These are phyloP conservation scores for Pseudoneurospora amorphoporcata DNA, from an alignment of 495 filamentous ascomycete species.

Conservation along the genomic window DNA sequence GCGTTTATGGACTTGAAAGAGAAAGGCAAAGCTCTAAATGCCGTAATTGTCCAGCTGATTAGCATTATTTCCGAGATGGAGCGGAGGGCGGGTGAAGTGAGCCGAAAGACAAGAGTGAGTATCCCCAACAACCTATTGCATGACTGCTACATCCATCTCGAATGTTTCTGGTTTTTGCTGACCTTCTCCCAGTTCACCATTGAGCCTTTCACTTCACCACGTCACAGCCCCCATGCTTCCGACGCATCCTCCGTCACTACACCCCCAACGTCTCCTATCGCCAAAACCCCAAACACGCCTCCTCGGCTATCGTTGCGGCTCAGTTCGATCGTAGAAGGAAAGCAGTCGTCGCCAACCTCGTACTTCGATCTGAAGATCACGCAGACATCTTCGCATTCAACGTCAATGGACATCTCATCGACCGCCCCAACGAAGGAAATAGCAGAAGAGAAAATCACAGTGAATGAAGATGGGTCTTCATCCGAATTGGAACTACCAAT, in stretches of 20 bases:
- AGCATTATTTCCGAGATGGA: conserved; percentile 69
- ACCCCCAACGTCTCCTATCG: conserved; percentile 15
- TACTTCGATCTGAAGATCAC: conserved; percentile 11
- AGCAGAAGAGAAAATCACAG: background rate
- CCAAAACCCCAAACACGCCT: conserved; percentile 17
- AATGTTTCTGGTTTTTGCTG: background rate
- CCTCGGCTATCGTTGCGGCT: conserved; percentile 23
- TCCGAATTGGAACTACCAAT: background rate
- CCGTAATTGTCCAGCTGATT: conserved; percentile 51
- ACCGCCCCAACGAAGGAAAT: background rate
- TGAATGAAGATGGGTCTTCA: background rate
- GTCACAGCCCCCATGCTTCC: conserved; percentile 18
- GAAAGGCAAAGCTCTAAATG: conserved; percentile 50
- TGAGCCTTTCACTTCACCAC: conserved; percentile 13
- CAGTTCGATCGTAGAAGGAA: conserved; percentile 14
- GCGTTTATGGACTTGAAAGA: conserved; percentile 60
- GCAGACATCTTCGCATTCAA: background rate
- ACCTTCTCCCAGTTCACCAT: conserved; percentile 11
- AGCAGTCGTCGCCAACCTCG: conserved; percentile 1
- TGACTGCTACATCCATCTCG: background rate
- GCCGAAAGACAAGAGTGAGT: conserved; percentile 49
- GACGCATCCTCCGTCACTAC: conserved; percentile 17
- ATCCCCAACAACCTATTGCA: background rate
- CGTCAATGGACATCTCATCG: background rate
- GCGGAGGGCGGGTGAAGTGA: conserved; percentile 60